These are phyloP conservation scores for Fusarium longipes DNA, from an alignment of 2,329 filamentous ascomycete genomes.

Conservation along the genomic window DNA sequence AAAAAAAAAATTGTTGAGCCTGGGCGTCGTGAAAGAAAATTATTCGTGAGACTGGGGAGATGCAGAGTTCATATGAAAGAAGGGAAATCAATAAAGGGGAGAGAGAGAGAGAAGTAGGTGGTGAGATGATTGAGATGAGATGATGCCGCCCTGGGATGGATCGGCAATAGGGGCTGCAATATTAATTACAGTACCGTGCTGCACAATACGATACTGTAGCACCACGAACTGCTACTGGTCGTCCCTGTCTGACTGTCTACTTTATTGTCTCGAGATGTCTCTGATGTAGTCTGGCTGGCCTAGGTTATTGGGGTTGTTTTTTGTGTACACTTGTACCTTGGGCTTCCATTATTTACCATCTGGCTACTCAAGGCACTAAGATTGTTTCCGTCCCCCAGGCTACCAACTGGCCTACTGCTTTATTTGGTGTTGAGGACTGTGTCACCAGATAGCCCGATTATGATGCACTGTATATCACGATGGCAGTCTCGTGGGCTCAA, in stretches of 20 bases:
- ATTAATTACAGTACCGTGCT: conserved; percentile 9
- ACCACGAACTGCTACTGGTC: conserved; percentile 28
- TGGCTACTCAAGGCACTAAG: too few relatives aligned
- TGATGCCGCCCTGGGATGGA: conserved; percentile 37
- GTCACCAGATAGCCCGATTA: conserved; percentile 17
- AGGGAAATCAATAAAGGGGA: conserved; percentile 7
- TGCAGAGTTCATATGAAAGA: background rate
- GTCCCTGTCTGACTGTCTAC: conserved; percentile 6
- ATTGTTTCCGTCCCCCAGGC: conserved; percentile 25
- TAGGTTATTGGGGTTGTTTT: conserved; percentile 20
- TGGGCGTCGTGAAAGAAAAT: background rate
- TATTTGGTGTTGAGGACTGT: conserved; percentile 4
- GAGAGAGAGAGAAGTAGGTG: conserved; percentile 2
- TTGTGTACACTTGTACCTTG: conserved; percentile 24
- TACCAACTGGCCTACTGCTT: too few relatives aligned
- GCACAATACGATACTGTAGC: background rate
- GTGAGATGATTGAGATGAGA: conserved; percentile 30
- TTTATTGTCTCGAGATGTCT: conserved; percentile 33
- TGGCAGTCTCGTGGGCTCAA: background rate
- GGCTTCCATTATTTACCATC: background rate
- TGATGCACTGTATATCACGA: conserved; percentile 5
- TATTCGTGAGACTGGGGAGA: conserved; percentile 25
- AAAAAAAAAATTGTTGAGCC: conserved; percentile 19
- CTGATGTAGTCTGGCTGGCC: background rate
- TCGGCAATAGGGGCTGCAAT: conserved; percentile 19